Evolutionary conservation across 1,284 basidiomycete genomes (phyloP), one percentile per base, ranked within the genome.

Genomic region (Polyporus tsugae): DNA sequence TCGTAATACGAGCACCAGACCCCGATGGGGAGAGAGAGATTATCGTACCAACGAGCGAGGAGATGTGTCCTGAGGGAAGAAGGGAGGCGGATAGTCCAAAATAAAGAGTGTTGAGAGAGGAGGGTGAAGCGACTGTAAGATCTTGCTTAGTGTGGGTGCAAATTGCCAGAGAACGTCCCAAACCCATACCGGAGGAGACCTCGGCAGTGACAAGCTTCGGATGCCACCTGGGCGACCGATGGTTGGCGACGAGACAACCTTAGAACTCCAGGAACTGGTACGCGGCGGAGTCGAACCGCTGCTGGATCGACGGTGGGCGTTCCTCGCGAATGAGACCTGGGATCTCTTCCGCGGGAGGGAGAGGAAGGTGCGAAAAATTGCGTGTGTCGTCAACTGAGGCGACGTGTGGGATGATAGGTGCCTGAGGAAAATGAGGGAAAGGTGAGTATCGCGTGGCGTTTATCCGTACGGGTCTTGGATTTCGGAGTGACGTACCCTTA

Each of bases 371-470:
- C 55, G 92, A 85, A 80, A 94, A 94, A 77, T 95, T 92, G 25
- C 93, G 89, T 22, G 91, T 94, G 76, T 95, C 93, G 73, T 93
- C 93, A 38, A 89, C 79, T 6, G 91, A 91, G 17, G 90, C 87
- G 2, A 92, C 91, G 71, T 92, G 89, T 1, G 93, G 93, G 67
- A 95, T 89, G 71, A 95, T 93, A 39, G 93, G 93, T 63, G 93
- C 93, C 93, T 95, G 70, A 64, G 65, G 55, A 64, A 29, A 29
- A 29, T 68, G 53, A 44, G 55, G 65, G 5, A 46, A 66, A 68
- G 65, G 44, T 62, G 36, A 65, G 57, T 36, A 52, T 35, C 22
- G 9, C 11, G 11, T 22, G 13, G 29, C 35, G 22, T 36, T 15
- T 35, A 22, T 25, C 53, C 61, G 39, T 13, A 29, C 29, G 29